Evolutionary conservation across 768 basidiomycete species (phyloP).

Genomic region (Pholiota conissans): DNA sequence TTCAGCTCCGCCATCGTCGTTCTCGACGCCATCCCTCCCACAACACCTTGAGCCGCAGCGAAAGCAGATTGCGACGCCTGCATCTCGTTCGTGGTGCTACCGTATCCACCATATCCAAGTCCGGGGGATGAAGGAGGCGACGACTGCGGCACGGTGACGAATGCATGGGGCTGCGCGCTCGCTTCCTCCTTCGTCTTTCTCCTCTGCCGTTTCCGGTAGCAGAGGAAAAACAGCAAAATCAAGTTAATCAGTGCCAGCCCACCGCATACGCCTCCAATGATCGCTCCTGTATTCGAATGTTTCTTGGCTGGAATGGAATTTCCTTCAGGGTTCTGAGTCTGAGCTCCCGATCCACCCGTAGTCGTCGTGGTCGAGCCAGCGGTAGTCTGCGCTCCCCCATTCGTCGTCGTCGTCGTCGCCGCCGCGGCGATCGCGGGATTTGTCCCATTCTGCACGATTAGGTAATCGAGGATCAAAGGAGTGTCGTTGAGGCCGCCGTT

Average conservation of each 20-base stretch:
- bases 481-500: neutral
- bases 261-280: neutral
- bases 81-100: no score
- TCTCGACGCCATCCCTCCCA: no score
- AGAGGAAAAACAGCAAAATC: neutral
- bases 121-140: no score
- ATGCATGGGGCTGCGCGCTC: neutral
- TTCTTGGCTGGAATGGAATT: neutral
- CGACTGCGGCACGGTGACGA: no score
- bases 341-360: neutral
- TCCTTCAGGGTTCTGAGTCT: neutral
- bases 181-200: neutral
- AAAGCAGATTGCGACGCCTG: no score
- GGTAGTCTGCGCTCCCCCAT: neutral
- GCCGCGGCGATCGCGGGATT: no score
- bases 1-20: no score
- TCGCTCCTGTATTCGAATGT: neutral
- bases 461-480: neutral
- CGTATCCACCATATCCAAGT: no score
- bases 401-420: neutral
- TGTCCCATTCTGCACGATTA: neutral
- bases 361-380: neutral
- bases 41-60: no score
- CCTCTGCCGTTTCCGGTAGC: neutral
- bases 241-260: neutral